These are phyloP conservation scores for Heliocybe sulcata DNA, from an alignment of 1,284 basidiomycete species.

Conservation along the genomic window DNA sequence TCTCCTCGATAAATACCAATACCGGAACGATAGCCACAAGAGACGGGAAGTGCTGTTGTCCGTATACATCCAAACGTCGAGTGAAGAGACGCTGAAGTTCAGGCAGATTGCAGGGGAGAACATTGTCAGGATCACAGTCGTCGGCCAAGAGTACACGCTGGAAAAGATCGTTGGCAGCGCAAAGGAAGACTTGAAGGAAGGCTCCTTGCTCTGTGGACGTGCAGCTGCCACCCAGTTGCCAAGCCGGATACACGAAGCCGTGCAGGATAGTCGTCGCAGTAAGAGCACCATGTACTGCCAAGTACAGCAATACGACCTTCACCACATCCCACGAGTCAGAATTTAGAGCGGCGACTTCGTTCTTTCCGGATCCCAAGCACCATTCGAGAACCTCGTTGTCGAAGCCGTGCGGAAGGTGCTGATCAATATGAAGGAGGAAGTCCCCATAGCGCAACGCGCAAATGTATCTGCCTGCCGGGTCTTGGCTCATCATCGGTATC, in stretches of 20 bases:
- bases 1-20: conserved; percentile 64
- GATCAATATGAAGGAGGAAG: conserved; percentile 66
- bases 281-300: conserved; percentile 61
- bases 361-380: conserved; percentile 58
- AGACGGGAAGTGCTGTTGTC: conserved; percentile 52
- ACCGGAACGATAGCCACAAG: conserved; percentile 58
- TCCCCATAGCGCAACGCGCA: conserved; percentile 58
- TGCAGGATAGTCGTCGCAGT: conserved; percentile 63
- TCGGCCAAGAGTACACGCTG: conserved; percentile 48
- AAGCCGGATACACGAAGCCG: conserved; percentile 69
- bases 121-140: conserved; percentile 34
- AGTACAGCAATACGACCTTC: conserved; percentile 50
- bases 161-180: conserved; percentile 56
- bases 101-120: conserved; percentile 44
- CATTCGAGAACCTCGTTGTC: conserved; percentile 61
- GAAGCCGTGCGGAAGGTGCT: conserved; percentile 64
- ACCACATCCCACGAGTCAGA: conserved; percentile 61
- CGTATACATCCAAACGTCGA: conserved; percentile 57
- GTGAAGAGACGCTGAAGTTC: conserved; percentile 63
- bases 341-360: conserved; percentile 48
- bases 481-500: conserved; percentile 46
- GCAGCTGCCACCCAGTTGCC: conserved; percentile 44
- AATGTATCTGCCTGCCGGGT: conserved; percentile 33
- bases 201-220: conserved; percentile 28
- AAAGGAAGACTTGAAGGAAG: conserved; percentile 42